Conservation (phyloP, 1,284 basidiomycete genomes). For the Golubevia sp. region DNA sequence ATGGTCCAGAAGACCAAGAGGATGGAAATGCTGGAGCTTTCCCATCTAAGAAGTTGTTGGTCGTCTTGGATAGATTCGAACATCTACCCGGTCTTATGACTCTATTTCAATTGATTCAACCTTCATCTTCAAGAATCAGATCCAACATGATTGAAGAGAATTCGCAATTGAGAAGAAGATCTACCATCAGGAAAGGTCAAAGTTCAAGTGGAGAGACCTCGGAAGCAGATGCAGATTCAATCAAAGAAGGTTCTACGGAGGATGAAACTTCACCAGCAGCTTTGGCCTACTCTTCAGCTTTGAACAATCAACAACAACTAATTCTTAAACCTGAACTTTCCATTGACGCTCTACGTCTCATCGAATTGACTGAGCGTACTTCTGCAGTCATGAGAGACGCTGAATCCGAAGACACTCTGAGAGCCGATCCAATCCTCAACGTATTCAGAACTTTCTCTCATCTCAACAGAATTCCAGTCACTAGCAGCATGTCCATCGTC, state of each 20-base stretch:
- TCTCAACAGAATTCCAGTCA: slow-evolving; percentile 73
- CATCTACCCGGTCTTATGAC: slow-evolving; percentile 51
- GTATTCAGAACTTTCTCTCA: slow-evolving; percentile 81
- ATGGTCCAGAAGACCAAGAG: slow-evolving; percentile 8
- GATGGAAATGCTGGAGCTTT: slow-evolving; percentile 15
- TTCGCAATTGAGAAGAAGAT: too few species aligned
- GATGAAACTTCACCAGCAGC: not conserved
- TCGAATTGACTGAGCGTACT: slow-evolving; percentile 81
- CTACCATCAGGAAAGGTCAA: too few species aligned
- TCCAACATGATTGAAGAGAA: not conserved
- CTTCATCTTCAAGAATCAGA: slow-evolving; percentile 4
- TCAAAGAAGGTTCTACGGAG: not conserved
- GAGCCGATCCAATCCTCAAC: slow-evolving; percentile 77
- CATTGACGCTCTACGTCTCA: slow-evolving; percentile 81
- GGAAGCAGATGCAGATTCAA: not conserved
- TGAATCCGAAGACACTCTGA: slow-evolving; percentile 70
- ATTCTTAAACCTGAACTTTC: slow-evolving; percentile 7
- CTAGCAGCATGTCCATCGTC: slow-evolving; percentile 70
- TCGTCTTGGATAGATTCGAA: slow-evolving; percentile 52
- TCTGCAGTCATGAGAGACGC: slow-evolving; percentile 83
- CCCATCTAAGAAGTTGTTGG: slow-evolving; percentile 31
- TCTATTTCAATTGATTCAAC: slow-evolving; percentile 46
- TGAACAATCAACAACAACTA: not conserved
- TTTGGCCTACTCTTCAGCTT: too few species aligned
- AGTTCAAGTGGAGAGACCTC: too few species aligned